Base-by-base conservation (phyloP, 169 alveolate species). In the Plasmodium relictum region DNA sequence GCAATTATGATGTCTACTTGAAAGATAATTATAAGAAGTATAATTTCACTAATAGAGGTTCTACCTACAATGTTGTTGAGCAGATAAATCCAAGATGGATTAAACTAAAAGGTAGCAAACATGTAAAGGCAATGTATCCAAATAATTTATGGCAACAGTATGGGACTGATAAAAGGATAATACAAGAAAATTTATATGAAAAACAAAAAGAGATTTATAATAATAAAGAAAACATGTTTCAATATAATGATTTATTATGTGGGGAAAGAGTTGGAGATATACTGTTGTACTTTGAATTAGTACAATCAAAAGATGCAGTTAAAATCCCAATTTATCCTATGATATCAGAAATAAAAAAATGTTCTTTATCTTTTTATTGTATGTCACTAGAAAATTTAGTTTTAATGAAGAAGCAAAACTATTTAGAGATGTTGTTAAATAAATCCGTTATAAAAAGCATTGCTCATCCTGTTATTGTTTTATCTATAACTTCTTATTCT, bases 21-120 rank as follows among this genome's bases (percentile, higher is more conserved):
- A 63, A 93, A 6, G 92, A 88, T 9, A 88, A 73, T 12, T 66
- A 89, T 14, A 70, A 73, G 22, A 89, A 92, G 54, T 78, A 83
- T 52, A 78, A 73, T 18, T 76, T 94, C 45, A 68, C 66, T 12
- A 85, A 88, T 31, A 88, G 88, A 31, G 88, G 90, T 0, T 63
- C 94, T 6, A 89, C 65, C 6, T 74, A 80, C 41, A 83, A 68
- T 44, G 93, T 86, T 18, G 71, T 58, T 14, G 89, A 74, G 16
- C 95, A 89, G 24, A 87, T 92, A 16, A 93, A 88, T 39, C 98
- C 98, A 0, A 80, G 90, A 48, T 97, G 98, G 98, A 85, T 97
- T 26, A 86, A 94, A 80, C 91, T 97, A 26, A 94, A 94, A 52
- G 97, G 98, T 22, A 96, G 94, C 14, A 91, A 88, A 70, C 91